Base-by-base conservation (phyloP, 345 rosid species). In the Acer negundo region DNA sequence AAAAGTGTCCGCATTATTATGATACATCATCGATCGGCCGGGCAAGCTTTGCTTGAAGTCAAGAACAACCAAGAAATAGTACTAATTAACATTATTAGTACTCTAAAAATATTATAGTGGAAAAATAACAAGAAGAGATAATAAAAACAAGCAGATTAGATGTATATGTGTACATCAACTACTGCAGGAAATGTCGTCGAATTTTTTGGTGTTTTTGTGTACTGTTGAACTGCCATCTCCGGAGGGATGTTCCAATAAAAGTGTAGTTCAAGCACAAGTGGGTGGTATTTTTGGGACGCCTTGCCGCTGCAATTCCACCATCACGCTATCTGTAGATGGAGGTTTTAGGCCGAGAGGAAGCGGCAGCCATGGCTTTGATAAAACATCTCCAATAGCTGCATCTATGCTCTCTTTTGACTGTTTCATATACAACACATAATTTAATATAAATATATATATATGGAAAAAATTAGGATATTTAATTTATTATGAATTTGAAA, bases 261-360 rank as follows among this genome's bases (percentile, higher is more conserved):
- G 20, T 17, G 19, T 20, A 40, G n/a, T 13, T 78, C 81, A 87
- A 76, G 90, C 73, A 65, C 80, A 74, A 12, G 87, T 7, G 2
- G 94, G 95, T 72, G 94, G 99, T 78, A 95, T 71, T 35, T 82
- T 80, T 10, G 92, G 74, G 67, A 92, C 70, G 67, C 98, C 99
- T 78, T 89, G 92, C 10, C 88, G 86, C 51, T 93, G 97, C 70
- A 95, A 85, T 82, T 90, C 99, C 71, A 75, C 87, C 79, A 88
- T 26, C 13, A 93, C 98, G 17, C 93, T 69, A 12, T 92, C 96
- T 0, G 83, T 31, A 0, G 99, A 88, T 7, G 91, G 99, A 20
- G 98, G 92, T 76, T 91, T 92, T 20, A 92, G 81, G 23, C 94
- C 93, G 0, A 95, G 87, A 62, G 97, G 98, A 73, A 93, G 97